A percentile compares a stretch with the other conserved stretches of the same genome.
phyloP scores from a whole-genome alignment of 1,284 basidiomycete species.

The Heterobasidion parviporum region DNA sequence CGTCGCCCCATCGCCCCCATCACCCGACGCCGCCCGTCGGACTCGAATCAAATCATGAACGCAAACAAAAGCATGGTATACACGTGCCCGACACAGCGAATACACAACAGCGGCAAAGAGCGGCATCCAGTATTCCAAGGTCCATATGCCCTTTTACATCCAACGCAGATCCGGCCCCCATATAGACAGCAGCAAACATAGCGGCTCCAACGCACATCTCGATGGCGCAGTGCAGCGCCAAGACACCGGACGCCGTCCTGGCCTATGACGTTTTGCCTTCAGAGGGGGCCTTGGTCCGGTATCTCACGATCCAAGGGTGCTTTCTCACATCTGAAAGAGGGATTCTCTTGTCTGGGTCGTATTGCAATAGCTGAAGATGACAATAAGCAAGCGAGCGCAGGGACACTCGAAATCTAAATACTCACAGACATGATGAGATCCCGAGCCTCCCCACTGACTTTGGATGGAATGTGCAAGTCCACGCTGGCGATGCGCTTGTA shows the following conservation, averaged over 20 bases:
- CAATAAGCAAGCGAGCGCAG: conserved; percentile 2
- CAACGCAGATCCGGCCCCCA: background rate
- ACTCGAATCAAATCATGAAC: background rate
- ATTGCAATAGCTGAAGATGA: conserved; percentile 69
- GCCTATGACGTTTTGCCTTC: background rate
- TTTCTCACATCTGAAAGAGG: conserved; percentile 73
- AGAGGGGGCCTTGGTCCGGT: background rate
- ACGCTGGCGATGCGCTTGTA: conserved; percentile 81
- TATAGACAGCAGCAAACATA: background rate
- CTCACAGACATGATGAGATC: conserved; percentile 57
- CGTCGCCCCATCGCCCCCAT: too few relatives aligned
- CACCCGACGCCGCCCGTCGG: too few relatives aligned
- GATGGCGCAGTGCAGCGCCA: background rate
- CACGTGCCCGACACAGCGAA: background rate
- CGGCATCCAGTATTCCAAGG: background rate
- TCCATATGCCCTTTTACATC: background rate
- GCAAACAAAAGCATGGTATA: background rate
- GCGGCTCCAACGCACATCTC: background rate
- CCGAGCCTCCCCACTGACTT: conserved; percentile 56
- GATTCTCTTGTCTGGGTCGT: conserved; percentile 79
- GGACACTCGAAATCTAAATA: conserved; percentile 6
- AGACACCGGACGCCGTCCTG: background rate
- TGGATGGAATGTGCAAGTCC: conserved; percentile 70
- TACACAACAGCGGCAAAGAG: background rate
- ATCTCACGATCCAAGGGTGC: conserved; percentile 84